Evolutionary conservation across 106 monocot genomes (phyloP).

Genomic region (Dioscorea dumetorum): DNA sequence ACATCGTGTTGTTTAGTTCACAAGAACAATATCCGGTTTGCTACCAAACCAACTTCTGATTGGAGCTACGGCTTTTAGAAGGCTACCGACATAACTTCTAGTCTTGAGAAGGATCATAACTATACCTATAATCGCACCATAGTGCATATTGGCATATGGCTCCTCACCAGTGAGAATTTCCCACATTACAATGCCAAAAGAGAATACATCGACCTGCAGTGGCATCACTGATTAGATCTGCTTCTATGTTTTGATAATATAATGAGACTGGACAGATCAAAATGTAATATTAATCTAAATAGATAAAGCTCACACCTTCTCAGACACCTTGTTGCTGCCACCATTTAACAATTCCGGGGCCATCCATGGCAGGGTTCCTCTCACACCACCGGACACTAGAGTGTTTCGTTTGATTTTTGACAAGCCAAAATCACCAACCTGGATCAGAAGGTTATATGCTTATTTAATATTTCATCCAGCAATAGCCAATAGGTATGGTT

Average conservation of each 20-base stretch:
- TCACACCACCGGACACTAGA: slow-evolving; percentile 88
- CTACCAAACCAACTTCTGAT: too few relatives aligned
- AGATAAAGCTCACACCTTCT: slow-evolving; percentile 62
- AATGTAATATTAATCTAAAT: too few relatives aligned
- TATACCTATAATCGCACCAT: slow-evolving; percentile 92
- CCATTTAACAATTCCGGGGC: slow-evolving; percentile 81
- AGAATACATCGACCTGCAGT: slow-evolving; percentile 83
- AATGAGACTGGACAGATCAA: too few relatives aligned
- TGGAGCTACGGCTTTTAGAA: too few relatives aligned
- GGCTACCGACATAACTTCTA: too few relatives aligned
- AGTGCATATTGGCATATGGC: slow-evolving; percentile 94
- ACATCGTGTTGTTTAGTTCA: too few relatives aligned
- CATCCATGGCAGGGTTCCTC: slow-evolving; percentile 98
- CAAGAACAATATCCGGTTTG: too few relatives aligned
- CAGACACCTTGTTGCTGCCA: slow-evolving; percentile 81
- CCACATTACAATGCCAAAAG: slow-evolving; percentile 99
- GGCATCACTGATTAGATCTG: too few relatives aligned
- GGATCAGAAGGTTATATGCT: not conserved
- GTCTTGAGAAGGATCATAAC: too few relatives aligned
- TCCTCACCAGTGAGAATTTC: slow-evolving; percentile 96
- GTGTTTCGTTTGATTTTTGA: slow-evolving; percentile 91
- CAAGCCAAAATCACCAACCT: slow-evolving; percentile 94
- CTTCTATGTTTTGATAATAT: too few relatives aligned
- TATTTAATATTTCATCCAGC: too few relatives aligned
- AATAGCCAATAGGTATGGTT: too few relatives aligned